Conservation (phyloP, 805 yeast genomes). For the Wickerhamiella allomyrinae region DNA sequence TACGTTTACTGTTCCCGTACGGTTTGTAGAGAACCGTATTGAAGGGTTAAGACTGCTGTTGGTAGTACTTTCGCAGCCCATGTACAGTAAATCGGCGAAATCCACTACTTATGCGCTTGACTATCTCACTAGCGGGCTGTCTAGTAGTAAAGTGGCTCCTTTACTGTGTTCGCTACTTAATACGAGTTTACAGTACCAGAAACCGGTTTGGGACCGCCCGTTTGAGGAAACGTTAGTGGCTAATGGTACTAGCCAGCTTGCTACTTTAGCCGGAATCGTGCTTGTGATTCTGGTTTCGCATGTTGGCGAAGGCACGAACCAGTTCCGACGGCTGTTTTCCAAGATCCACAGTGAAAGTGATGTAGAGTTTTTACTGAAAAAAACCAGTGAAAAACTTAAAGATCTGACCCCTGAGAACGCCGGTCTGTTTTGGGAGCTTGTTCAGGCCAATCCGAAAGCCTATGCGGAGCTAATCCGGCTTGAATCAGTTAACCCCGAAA, state of each 20-base stretch:
- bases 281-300: conserved; percentile 47
- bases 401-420: conserved; percentile 33
- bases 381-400: conserved; percentile 7
- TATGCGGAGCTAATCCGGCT: conserved; percentile 9
- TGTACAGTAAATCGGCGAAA: conserved; percentile 35
- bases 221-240: conserved; percentile 20
- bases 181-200: conserved; percentile 29
- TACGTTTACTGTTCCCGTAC: neutral
- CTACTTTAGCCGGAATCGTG: conserved; percentile 46
- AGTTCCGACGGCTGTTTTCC: conserved; percentile 23
- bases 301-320: conserved; percentile 29
- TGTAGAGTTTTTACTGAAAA: conserved; percentile 23
- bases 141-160: conserved; percentile 37
- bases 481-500: neutral
- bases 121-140: conserved; percentile 42
- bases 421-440: conserved; percentile 59
- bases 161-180: conserved; percentile 57
- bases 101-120: conserved; percentile 42
- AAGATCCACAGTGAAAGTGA: conserved; percentile 24
- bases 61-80: conserved; percentile 43
- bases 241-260: conserved; percentile 25
- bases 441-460: conserved; percentile 49
- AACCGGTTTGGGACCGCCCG: conserved; percentile 23
- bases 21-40: conserved; percentile 43
- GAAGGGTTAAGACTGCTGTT: conserved; percentile 52